phyloP scores from a whole-genome alignment of 2,329 filamentous ascomycete species.

The Albifimbria verrucaria region DNA sequence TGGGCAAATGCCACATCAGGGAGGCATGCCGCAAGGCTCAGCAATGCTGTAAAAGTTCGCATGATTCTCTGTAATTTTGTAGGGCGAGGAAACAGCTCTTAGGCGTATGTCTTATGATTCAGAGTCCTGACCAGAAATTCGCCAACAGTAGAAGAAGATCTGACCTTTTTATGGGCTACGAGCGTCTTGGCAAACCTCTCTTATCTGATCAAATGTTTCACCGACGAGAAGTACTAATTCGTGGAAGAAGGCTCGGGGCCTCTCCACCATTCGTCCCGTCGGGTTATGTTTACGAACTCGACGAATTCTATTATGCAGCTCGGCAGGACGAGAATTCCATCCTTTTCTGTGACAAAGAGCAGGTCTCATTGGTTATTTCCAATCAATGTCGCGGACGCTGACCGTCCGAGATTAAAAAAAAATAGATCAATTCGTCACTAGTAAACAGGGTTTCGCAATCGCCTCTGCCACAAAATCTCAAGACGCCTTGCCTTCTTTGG shows the following conservation, averaged over 20 bases:
- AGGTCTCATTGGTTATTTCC: not conserved
- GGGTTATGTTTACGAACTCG: too few relatives aligned
- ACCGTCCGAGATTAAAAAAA: not conserved
- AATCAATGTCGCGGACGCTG: not conserved
- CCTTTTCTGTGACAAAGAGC: not conserved
- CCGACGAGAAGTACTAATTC: too few relatives aligned
- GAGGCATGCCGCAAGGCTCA: slow-evolving; percentile 7
- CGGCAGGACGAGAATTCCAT: not conserved
- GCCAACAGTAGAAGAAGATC: too few relatives aligned
- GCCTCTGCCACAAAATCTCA: too few relatives aligned
- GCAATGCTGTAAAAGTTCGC: not conserved
- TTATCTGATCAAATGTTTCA: too few relatives aligned
- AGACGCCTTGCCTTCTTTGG: too few relatives aligned
- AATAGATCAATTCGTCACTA: not conserved
- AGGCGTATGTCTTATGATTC: too few relatives aligned
- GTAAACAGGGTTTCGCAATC: not conserved
- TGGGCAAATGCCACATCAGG: slow-evolving; percentile 10
- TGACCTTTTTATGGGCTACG: too few relatives aligned
- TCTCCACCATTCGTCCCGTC: too few relatives aligned
- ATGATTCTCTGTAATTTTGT: not conserved
- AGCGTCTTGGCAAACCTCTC: too few relatives aligned
- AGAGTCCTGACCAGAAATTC: too few relatives aligned
- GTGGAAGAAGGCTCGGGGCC: too few relatives aligned
- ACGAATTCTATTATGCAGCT: not conserved
- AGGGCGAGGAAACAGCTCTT: not conserved